phyloP scores from a whole-genome alignment of 331 rosid species.

The Telfairia occidentalis region DNA sequence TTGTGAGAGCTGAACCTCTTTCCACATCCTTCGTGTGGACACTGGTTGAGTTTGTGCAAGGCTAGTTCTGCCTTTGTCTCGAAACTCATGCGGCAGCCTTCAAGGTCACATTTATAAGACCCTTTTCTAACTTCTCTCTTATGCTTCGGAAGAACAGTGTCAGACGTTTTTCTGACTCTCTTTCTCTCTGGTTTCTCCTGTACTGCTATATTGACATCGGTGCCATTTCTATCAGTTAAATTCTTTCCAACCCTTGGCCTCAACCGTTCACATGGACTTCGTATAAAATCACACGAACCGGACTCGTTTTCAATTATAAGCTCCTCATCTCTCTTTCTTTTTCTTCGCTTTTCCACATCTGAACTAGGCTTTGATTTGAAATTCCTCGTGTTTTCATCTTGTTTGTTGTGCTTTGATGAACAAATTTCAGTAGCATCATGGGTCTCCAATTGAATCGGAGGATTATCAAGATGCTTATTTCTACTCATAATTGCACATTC shows the following conservation, averaged over 20 bases:
- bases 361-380: constrained; percentile 25
- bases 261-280: constrained; percentile 90
- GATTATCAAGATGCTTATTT: constrained; percentile 15
- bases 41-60: constrained; percentile 69
- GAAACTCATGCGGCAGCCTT: constrained; percentile 81
- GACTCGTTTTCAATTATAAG: constrained; percentile 19
- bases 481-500: constrained; percentile 22
- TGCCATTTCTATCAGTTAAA: constrained; percentile 16
- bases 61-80: constrained; percentile 50
- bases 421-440: constrained; percentile 25
- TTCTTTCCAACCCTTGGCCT: constrained; percentile 60
- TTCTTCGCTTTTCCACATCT: constrained; percentile 20
- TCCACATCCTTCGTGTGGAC: constrained; percentile 86
- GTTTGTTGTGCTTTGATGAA: constrained; percentile 25
- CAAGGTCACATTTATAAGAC: constrained; percentile 60
- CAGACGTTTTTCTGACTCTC: constrained; percentile 33
- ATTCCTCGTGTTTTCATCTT: constrained; percentile 11
- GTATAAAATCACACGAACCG: constrained; percentile 31
- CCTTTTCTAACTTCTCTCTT: constrained; percentile 30
- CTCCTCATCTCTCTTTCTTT: constrained; percentile 45
- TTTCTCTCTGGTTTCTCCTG: constrained; percentile 34
- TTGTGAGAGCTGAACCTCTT: constrained; percentile 91
- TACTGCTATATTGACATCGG: constrained; percentile 15
- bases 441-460: constrained; percentile 26
- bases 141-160: constrained; percentile 24